Evolutionary conservation across 1,284 basidiomycete species (phyloP).

Genomic region (Fomitopsis palustris): DNA sequence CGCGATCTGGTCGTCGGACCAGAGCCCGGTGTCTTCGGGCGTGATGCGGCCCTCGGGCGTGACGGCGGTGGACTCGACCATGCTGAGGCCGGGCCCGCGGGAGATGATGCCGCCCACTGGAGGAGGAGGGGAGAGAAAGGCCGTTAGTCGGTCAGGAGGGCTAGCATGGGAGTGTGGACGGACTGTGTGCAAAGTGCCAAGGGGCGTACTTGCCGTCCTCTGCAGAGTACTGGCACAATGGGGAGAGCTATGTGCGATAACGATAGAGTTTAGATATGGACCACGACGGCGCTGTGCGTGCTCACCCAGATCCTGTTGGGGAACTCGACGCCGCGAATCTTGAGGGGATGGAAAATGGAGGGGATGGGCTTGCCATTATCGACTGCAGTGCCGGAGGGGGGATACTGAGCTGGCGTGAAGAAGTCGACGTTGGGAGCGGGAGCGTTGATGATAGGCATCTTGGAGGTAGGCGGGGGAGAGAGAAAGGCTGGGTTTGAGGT

Average conservation of each 20-base stretch:
- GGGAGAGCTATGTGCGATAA: slow-evolving; percentile 41
- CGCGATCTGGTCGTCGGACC: slow-evolving; percentile 67
- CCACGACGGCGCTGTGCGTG: not conserved
- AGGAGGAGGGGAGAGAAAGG: not conserved
- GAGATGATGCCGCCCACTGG: slow-evolving; percentile 36
- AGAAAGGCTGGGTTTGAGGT: not conserved
- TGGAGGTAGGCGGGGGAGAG: not conserved
- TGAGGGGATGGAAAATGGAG: slow-evolving; percentile 62
- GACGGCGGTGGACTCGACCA: slow-evolving; percentile 68
- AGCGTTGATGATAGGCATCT: slow-evolving; percentile 14
- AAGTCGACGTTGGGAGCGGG: slow-evolving; percentile 34
- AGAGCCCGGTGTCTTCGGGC: slow-evolving; percentile 69
- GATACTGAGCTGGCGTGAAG: slow-evolving; percentile 51
- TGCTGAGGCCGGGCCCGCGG: slow-evolving; percentile 56
- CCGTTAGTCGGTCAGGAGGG: not conserved
- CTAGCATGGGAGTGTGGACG: slow-evolving; percentile 16
- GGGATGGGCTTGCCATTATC: slow-evolving; percentile 33
- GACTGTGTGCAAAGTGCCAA: slow-evolving; percentile 74
- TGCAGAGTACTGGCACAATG: slow-evolving; percentile 74
- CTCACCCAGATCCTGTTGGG: slow-evolving; percentile 64
- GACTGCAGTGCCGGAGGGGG: slow-evolving; percentile 46
- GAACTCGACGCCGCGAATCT: slow-evolving; percentile 56
- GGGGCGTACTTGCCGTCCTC: slow-evolving; percentile 65
- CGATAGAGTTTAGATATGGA: not conserved
- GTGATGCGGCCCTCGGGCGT: slow-evolving; percentile 77